A percentile compares a stretch with the other conserved stretches of the same genome.
These are phyloP conservation scores for Lasiodiplodia theobromae DNA, from an alignment of 2,329 filamentous ascomycete species.

Conservation along the genomic window DNA sequence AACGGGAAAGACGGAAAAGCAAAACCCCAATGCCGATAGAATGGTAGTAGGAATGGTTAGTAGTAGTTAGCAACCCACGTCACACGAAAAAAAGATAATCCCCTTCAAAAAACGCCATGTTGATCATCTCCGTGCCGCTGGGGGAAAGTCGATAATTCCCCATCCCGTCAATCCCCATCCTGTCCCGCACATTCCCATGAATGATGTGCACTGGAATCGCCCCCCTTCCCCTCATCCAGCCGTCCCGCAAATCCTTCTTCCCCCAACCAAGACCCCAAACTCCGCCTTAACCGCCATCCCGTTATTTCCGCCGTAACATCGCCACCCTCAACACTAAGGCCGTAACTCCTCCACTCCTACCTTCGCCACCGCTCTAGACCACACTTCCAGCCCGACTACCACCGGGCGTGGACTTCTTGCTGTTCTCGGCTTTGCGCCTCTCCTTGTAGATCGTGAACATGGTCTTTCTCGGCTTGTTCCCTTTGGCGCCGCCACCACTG, in stretches of 20 bases:
- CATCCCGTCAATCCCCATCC: no score
- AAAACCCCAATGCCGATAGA: no score
- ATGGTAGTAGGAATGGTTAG: no score
- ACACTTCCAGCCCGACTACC: neutral
- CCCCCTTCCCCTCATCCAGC: no score
- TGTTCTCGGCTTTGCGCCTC: neutral
- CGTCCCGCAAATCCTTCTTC: neutral
- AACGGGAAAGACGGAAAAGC: no score
- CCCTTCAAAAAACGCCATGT: no score
- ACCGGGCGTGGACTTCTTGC: neutral
- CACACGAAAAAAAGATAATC: no score
- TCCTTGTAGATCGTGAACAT: constrained; percentile 13
- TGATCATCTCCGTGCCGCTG: no score
- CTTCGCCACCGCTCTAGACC: neutral
- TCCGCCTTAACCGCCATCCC: neutral
- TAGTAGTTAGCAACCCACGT: no score
- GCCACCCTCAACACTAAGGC: neutral
- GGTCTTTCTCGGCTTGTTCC: constrained; percentile 27
- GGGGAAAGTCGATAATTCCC: no score
- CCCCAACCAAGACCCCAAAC: neutral
- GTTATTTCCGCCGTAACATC: neutral
- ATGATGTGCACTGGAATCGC: no score
- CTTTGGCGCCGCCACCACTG: neutral
- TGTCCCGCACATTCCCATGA: no score
- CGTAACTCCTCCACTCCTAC: neutral